phyloP scores from a whole-genome alignment of 202 grass and related monocot species.

The Sporobolus alterniflorus region DNA sequence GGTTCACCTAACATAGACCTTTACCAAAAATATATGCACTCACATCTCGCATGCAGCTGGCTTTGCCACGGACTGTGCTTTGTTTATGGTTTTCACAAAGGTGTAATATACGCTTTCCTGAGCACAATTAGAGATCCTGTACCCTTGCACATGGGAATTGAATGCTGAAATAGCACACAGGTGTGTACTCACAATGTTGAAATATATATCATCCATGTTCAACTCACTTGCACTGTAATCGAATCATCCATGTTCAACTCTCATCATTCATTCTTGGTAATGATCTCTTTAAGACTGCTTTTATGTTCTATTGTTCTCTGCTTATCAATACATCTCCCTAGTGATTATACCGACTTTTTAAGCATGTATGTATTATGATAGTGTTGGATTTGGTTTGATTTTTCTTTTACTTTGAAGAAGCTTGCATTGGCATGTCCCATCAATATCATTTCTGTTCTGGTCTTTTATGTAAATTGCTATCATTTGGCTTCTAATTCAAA shows the following conservation, averaged over 20 bases:
- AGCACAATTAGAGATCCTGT: constrained; percentile 62
- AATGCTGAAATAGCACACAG: constrained; percentile 51
- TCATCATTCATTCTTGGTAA: constrained; percentile 64
- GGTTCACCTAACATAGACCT: constrained; percentile 70
- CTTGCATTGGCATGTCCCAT: constrained; percentile 28
- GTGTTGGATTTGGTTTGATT: constrained; percentile 37
- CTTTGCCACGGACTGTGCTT: constrained; percentile 51
- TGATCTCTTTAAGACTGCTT: constrained; percentile 23
- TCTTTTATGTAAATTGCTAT: constrained; percentile 9
- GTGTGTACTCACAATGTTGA: constrained; percentile 30
- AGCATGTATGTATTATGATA: constrained; percentile 57
- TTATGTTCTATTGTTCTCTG: too few relatives aligned
- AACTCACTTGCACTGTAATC: constrained; percentile 40
- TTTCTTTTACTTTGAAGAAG: constrained; percentile 47
- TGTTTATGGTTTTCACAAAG: constrained; percentile 72
- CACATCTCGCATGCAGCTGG: constrained; percentile 63
- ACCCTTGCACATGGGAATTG: constrained; percentile 60
- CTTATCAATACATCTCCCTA: constrained; percentile 35
- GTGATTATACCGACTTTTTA: constrained; percentile 51
- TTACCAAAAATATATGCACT: constrained; percentile 62
- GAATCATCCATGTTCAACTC: constrained; percentile 59
- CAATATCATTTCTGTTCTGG: constrained; percentile 1
- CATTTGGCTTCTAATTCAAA: constrained; percentile 4
- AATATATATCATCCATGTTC: constrained; percentile 37
- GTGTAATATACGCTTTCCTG: constrained; percentile 61